Conservation (phyloP, 106 monocot species). For the Dactylorhiza incarnata region DNA sequence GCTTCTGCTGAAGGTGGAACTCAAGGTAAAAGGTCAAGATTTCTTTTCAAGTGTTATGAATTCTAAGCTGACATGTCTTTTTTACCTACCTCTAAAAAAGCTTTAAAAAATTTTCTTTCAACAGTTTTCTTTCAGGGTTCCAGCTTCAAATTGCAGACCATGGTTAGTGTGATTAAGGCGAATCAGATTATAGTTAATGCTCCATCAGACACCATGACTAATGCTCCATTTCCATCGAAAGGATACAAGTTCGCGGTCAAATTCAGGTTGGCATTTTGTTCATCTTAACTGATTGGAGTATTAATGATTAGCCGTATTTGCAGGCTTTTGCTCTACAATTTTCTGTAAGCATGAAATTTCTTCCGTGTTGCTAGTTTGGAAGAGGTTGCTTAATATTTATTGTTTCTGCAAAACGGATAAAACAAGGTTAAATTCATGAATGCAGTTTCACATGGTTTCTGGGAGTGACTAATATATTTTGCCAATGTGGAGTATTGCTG, state of each 20-base stretch:
- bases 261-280: conserved; percentile 51
- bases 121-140: conserved; percentile 63
- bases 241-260: conserved; percentile 71
- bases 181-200: conserved; percentile 57
- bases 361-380: background rate
- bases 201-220: conserved; percentile 65
- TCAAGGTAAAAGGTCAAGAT: conserved; percentile 43
- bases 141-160: conserved; percentile 62
- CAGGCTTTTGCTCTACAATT: background rate
- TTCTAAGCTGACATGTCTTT: background rate
- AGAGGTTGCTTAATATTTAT: background rate
- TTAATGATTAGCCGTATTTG: background rate
- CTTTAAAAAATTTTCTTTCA: conserved; percentile 4
- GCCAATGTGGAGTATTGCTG: background rate
- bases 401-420: background rate
- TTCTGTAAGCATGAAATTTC: background rate
- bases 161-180: conserved; percentile 47
- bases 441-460: background rate
- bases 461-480: background rate
- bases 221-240: conserved; percentile 56
- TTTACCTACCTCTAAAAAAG: background rate
- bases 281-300: background rate
- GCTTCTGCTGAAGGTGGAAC: conserved; percentile 59
- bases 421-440: background rate
- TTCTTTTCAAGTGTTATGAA: background rate